Conservation (phyloP, 192 early-diverging fungal genomes). For the Spizellomyces punctatus region DNA sequence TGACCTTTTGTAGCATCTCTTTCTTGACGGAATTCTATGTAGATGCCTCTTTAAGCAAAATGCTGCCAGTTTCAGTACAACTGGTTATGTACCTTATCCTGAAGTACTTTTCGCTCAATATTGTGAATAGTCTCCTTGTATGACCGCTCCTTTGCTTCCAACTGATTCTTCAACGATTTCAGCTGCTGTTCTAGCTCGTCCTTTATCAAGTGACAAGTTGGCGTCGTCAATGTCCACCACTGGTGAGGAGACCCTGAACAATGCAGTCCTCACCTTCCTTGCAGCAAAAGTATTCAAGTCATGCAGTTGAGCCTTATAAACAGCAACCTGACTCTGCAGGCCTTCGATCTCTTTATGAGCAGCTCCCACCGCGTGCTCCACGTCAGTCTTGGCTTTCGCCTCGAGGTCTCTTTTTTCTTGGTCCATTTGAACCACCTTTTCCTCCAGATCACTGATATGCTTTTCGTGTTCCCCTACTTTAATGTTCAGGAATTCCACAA, state of each 20-base stretch:
- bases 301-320: constrained; percentile 53
- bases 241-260: background rate
- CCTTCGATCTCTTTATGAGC: constrained; percentile 42
- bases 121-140: constrained; percentile 57
- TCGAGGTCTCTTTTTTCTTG: constrained; percentile 52
- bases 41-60: background rate
- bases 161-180: constrained; percentile 29
- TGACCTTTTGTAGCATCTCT: constrained; percentile 66
- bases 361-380: constrained; percentile 34
- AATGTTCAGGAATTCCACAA: constrained; percentile 68
- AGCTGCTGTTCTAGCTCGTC: constrained; percentile 57
- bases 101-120: constrained; percentile 62
- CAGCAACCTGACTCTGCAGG: constrained; percentile 37
- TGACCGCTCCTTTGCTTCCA: constrained; percentile 52
- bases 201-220: constrained; percentile 8
- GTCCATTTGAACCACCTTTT: constrained; percentile 42
- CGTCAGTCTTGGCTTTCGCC: constrained; percentile 26
- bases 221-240: background rate
- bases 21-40: constrained; percentile 54
- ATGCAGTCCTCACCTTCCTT: constrained; percentile 36
- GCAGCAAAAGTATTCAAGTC: constrained; percentile 51
- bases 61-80: background rate
- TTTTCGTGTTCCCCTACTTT: constrained; percentile 66
- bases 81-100: constrained; percentile 52
- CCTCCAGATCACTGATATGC: constrained; percentile 48